Conservation (phyloP, 768 basidiomycete species). For the Xerocomus potaroensis region DNA sequence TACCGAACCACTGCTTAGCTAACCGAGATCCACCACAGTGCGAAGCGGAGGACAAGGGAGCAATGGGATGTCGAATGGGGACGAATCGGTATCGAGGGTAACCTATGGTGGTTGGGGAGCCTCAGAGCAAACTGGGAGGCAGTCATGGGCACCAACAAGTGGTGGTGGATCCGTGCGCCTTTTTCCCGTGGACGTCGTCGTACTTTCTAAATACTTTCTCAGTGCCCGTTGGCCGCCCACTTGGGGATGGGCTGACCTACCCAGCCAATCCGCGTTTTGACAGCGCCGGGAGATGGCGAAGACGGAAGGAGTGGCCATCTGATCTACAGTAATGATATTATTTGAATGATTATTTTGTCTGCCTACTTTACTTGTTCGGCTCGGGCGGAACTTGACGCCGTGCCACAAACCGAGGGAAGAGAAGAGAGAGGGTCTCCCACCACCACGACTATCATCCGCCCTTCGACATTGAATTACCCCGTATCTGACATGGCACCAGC, state of each 20-base stretch:
- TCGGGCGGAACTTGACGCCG: slow-evolving; percentile 26
- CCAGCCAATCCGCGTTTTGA: slow-evolving; percentile 73
- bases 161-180: slow-evolving; percentile 79
- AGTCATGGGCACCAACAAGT: slow-evolving; percentile 68
- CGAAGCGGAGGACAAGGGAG: slow-evolving; percentile 40
- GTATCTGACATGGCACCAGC: slow-evolving; percentile 23
- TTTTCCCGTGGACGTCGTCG: not conserved
- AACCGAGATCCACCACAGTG: slow-evolving; percentile 34
- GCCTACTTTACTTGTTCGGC: too few relatives aligned
- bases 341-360: not conserved
- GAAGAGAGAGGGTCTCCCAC: too few relatives aligned
- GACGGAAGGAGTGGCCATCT: slow-evolving; percentile 66
- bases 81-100: slow-evolving; percentile 63
- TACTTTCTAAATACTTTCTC: slow-evolving; percentile 4
- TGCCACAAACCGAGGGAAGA: not conserved
- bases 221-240: slow-evolving; percentile 51
- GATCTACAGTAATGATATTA: slow-evolving; percentile 46
- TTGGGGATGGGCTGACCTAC: slow-evolving; percentile 59
- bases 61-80: slow-evolving; percentile 86
- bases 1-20: not conserved
- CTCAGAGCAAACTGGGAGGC: slow-evolving; percentile 63
- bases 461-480: not conserved
- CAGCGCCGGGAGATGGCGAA: slow-evolving; percentile 58
- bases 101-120: slow-evolving; percentile 83
- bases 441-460: too few relatives aligned